Base-by-base conservation (phyloP, 1,284 basidiomycete species). In the Xerocomus amazonicus region DNA sequence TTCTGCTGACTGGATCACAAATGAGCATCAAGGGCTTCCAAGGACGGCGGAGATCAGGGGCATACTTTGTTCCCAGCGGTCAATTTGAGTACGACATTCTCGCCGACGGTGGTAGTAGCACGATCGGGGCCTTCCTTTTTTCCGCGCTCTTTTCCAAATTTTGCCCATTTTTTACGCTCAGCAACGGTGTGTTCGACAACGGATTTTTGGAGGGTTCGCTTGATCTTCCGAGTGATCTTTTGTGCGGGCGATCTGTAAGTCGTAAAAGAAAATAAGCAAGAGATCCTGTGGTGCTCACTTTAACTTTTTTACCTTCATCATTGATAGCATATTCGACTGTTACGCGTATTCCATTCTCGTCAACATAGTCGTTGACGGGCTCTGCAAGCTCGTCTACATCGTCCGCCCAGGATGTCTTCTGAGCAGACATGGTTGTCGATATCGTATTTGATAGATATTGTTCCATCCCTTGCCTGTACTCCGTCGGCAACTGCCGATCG, bases 81-180 rank as follows among this genome's bases (percentile, higher is more conserved):
- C 47, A 99, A 70, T 70, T 94, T 96, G 65, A 99, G 76, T 16
- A 79, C 69, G 28, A 99, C 83, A 58, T 87, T 90, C 74, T 99
- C 97, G 48, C 91, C 96, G 36, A 99, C 89, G 2, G 95, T 97
- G 3, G 97, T 99, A 4, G 97, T 99, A 19, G 92, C 90, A 38
- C 86, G 78, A 75, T 98, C 92, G 9, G 95, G 96, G 6, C 97
- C 97, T 6, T 90, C 72, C 45, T 88, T 82, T 63, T 85, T 92
- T 37, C 91, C 91, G 70, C 84, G 89, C 72, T 99, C 97, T 60
- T 82, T 77, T 4, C 96, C 96, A 67, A 99, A 99, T 73, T 98
- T 99, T 32, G 84, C 66, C 94, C 93, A 97, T 54, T 81, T 84
- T 71, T 97, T 90, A 43, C 96, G 82, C 70, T 96, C 92, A 0